Conservation (phyloP, 495 filamentous ascomycete genomes). For the Penicillium maclennaniae region DNA sequence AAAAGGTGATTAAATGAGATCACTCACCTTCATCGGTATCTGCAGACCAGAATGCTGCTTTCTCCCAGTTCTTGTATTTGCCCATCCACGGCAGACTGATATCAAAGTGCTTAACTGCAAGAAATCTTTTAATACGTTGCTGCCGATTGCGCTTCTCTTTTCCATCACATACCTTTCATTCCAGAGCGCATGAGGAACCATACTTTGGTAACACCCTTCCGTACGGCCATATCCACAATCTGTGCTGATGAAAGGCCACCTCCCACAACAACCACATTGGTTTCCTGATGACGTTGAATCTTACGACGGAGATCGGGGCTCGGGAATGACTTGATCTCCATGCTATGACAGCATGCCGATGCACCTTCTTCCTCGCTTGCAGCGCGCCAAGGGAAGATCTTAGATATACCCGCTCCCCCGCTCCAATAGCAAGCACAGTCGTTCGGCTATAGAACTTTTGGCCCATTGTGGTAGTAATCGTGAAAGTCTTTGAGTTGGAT, state of each 20-base stretch:
- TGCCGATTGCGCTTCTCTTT: no score
- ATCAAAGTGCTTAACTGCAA: constrained; percentile 58
- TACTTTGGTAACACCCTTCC: constrained; percentile 50
- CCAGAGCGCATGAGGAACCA: constrained; percentile 56
- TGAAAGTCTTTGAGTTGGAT: constrained; percentile 45
- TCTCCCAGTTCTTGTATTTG: constrained; percentile 62
- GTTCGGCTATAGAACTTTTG: constrained; percentile 43
- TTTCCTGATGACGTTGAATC: constrained; percentile 41
- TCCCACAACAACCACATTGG: constrained; percentile 56
- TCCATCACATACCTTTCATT: constrained; percentile 38
- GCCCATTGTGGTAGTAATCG: constrained; percentile 44
- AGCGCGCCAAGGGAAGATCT: constrained; percentile 46
- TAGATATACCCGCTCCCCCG: constrained; percentile 41
- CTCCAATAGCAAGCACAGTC: constrained; percentile 56
- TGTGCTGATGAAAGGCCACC: constrained; percentile 61
- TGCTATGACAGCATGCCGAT: constrained; percentile 48
- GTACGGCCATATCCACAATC: constrained; percentile 53
- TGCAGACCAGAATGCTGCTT: constrained; percentile 59
- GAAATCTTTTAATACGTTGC: background rate
- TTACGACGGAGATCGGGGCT: constrained; percentile 39
- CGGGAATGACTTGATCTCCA: constrained; percentile 51
- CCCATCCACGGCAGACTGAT: constrained; percentile 61
- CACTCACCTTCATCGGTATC: constrained; percentile 49
- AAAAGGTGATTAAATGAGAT: background rate
- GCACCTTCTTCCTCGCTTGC: constrained; percentile 38